Base-by-base conservation (phyloP, 2,329 filamentous ascomycete genomes). In the Cryphonectria nitschkei region DNA sequence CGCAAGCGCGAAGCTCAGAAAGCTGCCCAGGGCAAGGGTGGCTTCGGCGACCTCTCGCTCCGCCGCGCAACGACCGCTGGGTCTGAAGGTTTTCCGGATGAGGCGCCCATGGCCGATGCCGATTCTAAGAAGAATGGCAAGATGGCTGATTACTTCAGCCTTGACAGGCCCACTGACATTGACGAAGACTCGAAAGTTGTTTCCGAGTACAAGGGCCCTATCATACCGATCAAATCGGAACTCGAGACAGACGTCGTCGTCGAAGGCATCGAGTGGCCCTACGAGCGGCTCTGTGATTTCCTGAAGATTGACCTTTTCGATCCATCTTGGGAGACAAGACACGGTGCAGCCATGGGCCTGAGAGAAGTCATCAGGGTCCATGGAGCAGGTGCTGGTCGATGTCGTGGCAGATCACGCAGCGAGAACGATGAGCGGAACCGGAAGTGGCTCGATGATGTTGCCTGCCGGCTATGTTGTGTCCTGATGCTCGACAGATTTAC, bases 401-500 rank as follows among this genome's bases (percentile, higher is more conserved):
- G 89, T 70, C 89, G 87, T 72, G 91, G 90, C 72, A 95, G 92
- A 79, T 86, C 87, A 13, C 88, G 89, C 74, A 77, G 82, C 39
- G 91, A 97, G 76, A 99, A 99, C 77, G 89, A 97, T 76, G 78
- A 81, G 1, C 84, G 93, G 61, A 99, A 98, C 76, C 89, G 91
- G 73, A 88, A 86, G 78, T 99, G 94, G 94, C 88, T 99, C 29
- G 93, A 98, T 77, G 95, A 99, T 77, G 86, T 99, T 67, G 94
- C 95, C n/a, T 98, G 95, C 77, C 92, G 96, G 37, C 87, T 99
- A 65, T 95, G 95, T 80, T 97, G 93, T 79, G 95, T 99, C 67
- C 91, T 99, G 76, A 98, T 99, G 90, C 89, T 99, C 22, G 96
- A 99, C 82, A 91, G 95, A 68, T 99, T 99, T 78, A 97, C 95